Conservation (phyloP, 2,329 filamentous ascomycete species). For the Pseudonectria buxi region DNA sequence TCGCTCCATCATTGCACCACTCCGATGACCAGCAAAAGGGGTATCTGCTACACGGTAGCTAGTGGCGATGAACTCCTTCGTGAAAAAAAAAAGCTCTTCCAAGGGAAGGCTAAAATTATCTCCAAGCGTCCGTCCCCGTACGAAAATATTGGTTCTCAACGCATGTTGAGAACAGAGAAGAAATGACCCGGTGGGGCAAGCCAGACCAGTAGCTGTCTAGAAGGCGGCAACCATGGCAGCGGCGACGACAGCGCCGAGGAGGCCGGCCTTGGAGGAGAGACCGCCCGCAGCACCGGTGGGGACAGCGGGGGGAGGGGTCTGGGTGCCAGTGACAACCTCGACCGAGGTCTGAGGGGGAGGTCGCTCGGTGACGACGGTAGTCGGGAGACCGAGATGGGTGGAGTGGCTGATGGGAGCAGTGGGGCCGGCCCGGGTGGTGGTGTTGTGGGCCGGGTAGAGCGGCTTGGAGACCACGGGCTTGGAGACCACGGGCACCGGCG, state of each 20-base stretch:
- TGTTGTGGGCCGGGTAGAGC: conserved; percentile 19
- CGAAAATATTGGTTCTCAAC: not conserved
- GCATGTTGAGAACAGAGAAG: conserved; percentile 1
- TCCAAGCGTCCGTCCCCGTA: too few relatives aligned
- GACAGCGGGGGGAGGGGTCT: conserved; percentile 12
- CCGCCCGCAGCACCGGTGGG: conserved; percentile 27
- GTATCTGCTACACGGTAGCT: too few relatives aligned
- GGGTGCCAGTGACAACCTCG: conserved; percentile 6
- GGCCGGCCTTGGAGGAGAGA: conserved; percentile 32
- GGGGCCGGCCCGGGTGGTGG: conserved; percentile 18
- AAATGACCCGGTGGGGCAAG: conserved; percentile 2
- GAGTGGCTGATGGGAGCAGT: conserved; percentile 15
- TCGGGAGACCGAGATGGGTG: conserved; percentile 11
- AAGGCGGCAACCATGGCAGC: conserved; percentile 34
- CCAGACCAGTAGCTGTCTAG: conserved; percentile 12
- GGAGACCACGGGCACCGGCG: conserved; percentile 14
- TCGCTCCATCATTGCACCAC: too few relatives aligned
- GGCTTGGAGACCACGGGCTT: conserved; percentile 5
- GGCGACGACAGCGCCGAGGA: conserved; percentile 33
- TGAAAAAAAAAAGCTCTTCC: conserved; percentile 1
- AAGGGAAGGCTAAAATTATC: not conserved
- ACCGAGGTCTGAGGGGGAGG: conserved; percentile 4
- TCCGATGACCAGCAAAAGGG: too few relatives aligned
- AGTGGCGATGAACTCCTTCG: too few relatives aligned
- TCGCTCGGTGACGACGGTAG: conserved; percentile 9